These are phyloP conservation scores for Suhomyces guaymorum DNA, from an alignment of 1,139 yeast species.

Conservation along the genomic window DNA sequence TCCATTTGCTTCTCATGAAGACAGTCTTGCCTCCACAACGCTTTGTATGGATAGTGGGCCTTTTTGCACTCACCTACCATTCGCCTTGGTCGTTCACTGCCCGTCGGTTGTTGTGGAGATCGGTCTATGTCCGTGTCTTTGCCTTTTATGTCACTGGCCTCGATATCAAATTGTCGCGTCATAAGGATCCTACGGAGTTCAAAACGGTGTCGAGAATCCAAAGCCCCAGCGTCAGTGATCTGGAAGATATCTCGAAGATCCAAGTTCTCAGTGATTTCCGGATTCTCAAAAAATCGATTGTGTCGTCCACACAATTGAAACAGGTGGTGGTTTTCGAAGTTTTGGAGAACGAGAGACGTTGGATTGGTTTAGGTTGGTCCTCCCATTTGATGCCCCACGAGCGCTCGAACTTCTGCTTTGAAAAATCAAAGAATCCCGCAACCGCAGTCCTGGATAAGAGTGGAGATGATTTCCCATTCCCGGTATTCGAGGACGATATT, in stretches of 20 bases:
- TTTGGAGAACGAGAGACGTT: conserved; percentile 59
- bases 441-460: conserved; percentile 27
- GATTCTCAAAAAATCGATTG: conserved; percentile 40
- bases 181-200: conserved; percentile 20
- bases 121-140: conserved; percentile 44
- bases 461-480: conserved; percentile 43
- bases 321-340: conserved; percentile 53
- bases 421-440: conserved; percentile 37
- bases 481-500: conserved; percentile 44
- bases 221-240: conserved; percentile 30
- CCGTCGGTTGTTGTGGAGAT: conserved; percentile 56
- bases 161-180: conserved; percentile 30
- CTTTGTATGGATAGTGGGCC: conserved; percentile 38
- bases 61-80: conserved; percentile 49
- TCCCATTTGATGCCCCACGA: conserved; percentile 53
- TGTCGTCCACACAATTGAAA: conserved; percentile 44
- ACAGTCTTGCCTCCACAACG: conserved; percentile 38
- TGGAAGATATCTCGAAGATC: conserved; percentile 20
- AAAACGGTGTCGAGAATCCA: conserved; percentile 24
- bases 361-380: conserved; percentile 66
- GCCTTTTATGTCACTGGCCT: conserved; percentile 51
- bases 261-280: conserved; percentile 40
- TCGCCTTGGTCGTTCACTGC: conserved; percentile 55
- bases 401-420: conserved; percentile 49
- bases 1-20: conserved; percentile 42